These are phyloP conservation scores for Galerina marginata DNA, from an alignment of 768 basidiomycete species.

Conservation along the genomic window DNA sequence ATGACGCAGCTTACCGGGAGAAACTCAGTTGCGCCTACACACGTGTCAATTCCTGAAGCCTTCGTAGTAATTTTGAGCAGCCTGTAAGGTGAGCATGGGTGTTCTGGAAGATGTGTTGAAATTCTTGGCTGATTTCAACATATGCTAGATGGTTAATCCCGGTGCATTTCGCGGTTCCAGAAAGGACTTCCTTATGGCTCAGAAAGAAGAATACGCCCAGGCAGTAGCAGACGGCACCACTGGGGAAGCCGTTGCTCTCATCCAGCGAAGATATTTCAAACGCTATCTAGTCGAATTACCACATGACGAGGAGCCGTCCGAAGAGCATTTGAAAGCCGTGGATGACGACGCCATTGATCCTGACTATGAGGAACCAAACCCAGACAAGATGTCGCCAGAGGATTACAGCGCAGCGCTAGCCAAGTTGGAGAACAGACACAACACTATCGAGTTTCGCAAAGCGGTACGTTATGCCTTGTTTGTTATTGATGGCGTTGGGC, in stretches of 20 bases:
- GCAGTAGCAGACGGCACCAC: slow-evolving; percentile 6
- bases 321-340: slow-evolving; percentile 8
- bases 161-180: not conserved
- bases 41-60: no score
- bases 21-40: no score
- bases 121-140: no score
- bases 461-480: not conserved
- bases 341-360: slow-evolving; percentile 13
- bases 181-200: slow-evolving; percentile 14
- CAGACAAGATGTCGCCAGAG: not conserved
- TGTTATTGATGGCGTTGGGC: not conserved
- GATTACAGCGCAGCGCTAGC: not conserved
- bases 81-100: no score
- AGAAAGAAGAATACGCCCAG: slow-evolving; percentile 4
- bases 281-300: slow-evolving; percentile 12
- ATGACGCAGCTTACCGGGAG: no score
- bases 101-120: no score
- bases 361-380: not conserved
- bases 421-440: not conserved
- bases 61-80: no score
- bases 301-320: slow-evolving; percentile 9
- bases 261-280: slow-evolving; percentile 18
- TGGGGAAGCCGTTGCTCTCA: slow-evolving; percentile 4
- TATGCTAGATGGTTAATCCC: no score
- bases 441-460: not conserved